Evolutionary conservation across 2,329 filamentous ascomycete genomes (phyloP), one percentile per base, ranked within the genome.

Genomic region (Fusarium siculi): DNA sequence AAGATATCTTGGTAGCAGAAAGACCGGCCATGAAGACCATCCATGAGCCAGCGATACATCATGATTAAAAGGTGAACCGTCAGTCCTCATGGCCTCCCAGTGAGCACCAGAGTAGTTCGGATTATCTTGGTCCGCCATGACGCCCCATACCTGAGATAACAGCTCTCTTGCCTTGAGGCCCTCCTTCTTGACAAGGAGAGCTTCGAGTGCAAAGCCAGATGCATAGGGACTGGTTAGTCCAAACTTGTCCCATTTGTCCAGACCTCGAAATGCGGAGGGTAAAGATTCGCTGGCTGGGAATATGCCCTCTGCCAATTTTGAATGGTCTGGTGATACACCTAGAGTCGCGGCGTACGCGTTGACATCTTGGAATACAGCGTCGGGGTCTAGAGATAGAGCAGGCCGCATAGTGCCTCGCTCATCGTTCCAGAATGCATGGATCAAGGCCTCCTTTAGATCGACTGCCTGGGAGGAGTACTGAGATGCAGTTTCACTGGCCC

Each of bases 1-100:
- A 9, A 65, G 58, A 19, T 65, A 63, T 12, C 63, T 23, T 0
- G 63, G 63, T 1, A 65, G 7, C 5, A 65, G 9, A 34, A 53
- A 55, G 0, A 63, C 58, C 4, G 63, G 63, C 63, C 63, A 65
- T 2, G 46, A 54, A 15, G 63, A 65, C 63, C 58, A 65, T 5
- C 63, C 63, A 9, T 65, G 63, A 40, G 28, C 25, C 2, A 63
- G 30, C 0, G 63, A 65, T 3, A 65, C 58, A 4, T 65, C 58
- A 18, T 63, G 63, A 15, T 47, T 54, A 7, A 23, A 65, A 12
- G 63, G 63, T 0, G 28, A 36, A 34, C 63, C 63, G 1, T 65
- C 40, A 9, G 28, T 36, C 7, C 18, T 63, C 25, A 65, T 55
- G 0, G 46, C 58, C 18, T 65, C 63, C 62, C 62, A 65, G 28